These are phyloP conservation scores for Ceratocystis variospora DNA, from an alignment of 2,329 filamentous ascomycete genomes.

Conservation along the genomic window DNA sequence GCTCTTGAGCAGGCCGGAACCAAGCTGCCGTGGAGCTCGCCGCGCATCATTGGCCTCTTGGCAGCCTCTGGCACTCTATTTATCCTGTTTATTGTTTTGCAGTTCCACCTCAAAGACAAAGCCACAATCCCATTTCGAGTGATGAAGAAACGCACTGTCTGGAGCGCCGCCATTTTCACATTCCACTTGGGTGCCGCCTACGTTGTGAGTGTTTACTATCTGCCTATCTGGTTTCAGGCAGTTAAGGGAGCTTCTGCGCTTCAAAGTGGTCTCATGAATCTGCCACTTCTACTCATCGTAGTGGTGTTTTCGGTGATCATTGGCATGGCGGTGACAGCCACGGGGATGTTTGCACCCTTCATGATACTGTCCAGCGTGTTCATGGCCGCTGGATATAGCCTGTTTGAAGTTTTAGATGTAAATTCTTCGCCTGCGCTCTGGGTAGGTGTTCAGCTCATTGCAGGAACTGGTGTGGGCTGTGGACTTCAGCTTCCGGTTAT, in stretches of 20 bases:
- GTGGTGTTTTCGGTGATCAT: constrained; percentile 26
- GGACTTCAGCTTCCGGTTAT: constrained; percentile 34
- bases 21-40: constrained; percentile 22
- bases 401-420: constrained; percentile 28
- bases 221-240: constrained; percentile 30
- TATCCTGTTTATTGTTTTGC: constrained; percentile 28
- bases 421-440: constrained; percentile 22
- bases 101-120: constrained; percentile 29
- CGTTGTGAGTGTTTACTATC: constrained; percentile 24
- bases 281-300: constrained; percentile 28
- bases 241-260: constrained; percentile 28
- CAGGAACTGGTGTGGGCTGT: constrained; percentile 28
- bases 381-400: constrained; percentile 26
- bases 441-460: constrained; percentile 22
- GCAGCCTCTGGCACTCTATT: constrained; percentile 26
- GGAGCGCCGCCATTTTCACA: constrained; percentile 26
- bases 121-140: constrained; percentile 34
- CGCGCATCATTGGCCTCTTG: constrained; percentile 23
- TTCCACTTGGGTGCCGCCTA: constrained; percentile 29
- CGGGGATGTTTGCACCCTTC: constrained; percentile 31
- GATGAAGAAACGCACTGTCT: constrained; percentile 30
- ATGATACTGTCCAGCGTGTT: constrained; percentile 27
- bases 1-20: constrained; percentile 31
- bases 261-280: constrained; percentile 27
- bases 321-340: constrained; percentile 25